Evolutionary conservation across 148 eudicot species (phyloP), one percentile per base, ranked within the genome.

Genomic region (Vaccinium myrtillus): DNA sequence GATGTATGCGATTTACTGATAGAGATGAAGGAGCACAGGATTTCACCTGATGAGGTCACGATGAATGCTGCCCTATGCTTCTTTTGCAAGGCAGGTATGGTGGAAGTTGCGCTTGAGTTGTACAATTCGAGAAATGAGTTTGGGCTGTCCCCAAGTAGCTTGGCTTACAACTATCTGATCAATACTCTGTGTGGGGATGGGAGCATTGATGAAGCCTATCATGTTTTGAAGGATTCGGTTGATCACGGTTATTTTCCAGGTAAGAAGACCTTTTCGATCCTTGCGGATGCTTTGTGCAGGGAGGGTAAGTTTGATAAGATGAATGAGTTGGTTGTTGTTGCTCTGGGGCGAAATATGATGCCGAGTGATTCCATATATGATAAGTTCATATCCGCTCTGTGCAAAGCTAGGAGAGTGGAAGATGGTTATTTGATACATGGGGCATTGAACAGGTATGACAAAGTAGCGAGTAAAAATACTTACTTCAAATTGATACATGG

Each of bases 21-120:
- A 87, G 98, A 96, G 81, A 95, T 96, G 99, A 91, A 88, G 81
- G 94, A 91, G 77, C 70, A 50, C 14, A 73, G 84, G 30, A 69
- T 95, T 43, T 86, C 84, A 21, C 98, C 99, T 10, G 94, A 96
- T 87, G 90, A 90, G 78, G 90, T 83, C 39, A 96, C 98, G 21
- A 92, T 96, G 98, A 93, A 93, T 88, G 85, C 89, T 13, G 90
- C 84, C 0, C 79, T 96, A 82, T 92, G 98, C 91, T 91, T 95
- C 84, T 93, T 96, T 77, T 94, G 98, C 87, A 96, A 96, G 91
- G 94, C 89, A 9, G 98, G 99, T 65, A 89, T 91, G 98, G 91
- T 90, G 83, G 95, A 96, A 36, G 87, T 92, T 77, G 95, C 93
- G 0, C 84, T 93, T 61, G 90, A 92, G 32, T 86, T 96, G 90